phyloP scores from a whole-genome alignment of 306 rosid genomes.

The Morella rubra region DNA sequence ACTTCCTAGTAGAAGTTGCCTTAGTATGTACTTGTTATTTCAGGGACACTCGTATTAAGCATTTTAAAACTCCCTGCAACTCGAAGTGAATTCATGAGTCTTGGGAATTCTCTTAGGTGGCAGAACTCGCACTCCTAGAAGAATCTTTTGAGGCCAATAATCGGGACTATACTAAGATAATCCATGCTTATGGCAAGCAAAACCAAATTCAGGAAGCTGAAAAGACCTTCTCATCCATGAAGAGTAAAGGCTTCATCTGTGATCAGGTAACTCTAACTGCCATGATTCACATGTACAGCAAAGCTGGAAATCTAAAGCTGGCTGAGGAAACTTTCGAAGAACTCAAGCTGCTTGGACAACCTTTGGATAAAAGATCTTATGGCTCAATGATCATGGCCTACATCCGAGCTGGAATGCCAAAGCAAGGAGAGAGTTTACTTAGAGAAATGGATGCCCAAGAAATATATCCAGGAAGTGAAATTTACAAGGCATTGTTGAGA shows the following conservation, averaged over 20 bases:
- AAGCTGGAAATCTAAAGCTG: constrained; percentile 58
- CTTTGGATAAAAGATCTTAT: constrained; percentile 71
- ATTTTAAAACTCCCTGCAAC: not conserved
- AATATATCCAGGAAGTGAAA: constrained; percentile 71
- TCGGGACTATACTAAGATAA: constrained; percentile 81
- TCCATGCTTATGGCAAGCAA: constrained; percentile 66
- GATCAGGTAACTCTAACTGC: constrained; percentile 83
- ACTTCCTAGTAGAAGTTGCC: not conserved
- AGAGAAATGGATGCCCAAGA: constrained; percentile 73
- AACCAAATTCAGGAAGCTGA: constrained; percentile 66
- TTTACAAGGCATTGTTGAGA: constrained; percentile 87
- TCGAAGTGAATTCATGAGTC: constrained; percentile 8
- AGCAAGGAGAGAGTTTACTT: constrained; percentile 63
- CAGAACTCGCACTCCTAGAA: constrained; percentile 66
- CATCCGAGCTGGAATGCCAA: constrained; percentile 74
- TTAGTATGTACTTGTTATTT: not conserved
- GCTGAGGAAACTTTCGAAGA: constrained; percentile 80
- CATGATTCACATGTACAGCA: constrained; percentile 81
- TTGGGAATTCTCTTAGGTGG: constrained; percentile 55
- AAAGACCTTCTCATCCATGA: constrained; percentile 54
- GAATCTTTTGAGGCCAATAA: constrained; percentile 67
- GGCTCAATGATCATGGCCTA: constrained; percentile 91
- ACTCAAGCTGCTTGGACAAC: constrained; percentile 66
- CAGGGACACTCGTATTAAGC: not conserved
- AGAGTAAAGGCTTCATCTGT: constrained; percentile 58